phyloP scores from a whole-genome alignment of 208 protist species.

The Acanthamoeba triangularis region DNA sequence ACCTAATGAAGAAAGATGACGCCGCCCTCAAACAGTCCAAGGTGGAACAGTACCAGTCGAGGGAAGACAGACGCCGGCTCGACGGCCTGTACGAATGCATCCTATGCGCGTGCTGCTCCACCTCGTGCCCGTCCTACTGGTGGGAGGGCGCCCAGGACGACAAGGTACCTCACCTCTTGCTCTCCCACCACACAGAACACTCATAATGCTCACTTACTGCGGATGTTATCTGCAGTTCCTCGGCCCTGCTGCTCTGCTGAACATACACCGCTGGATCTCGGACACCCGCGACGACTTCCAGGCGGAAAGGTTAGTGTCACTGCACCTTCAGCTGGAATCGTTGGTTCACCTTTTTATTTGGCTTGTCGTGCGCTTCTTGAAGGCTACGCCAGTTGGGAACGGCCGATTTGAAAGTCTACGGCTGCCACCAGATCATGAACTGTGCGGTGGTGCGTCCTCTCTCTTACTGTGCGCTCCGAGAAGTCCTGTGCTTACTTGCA shows the following conservation, averaged over 20 bases:
- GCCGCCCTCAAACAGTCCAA: neutral
- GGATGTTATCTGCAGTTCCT: neutral
- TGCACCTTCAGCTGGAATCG: too few species aligned
- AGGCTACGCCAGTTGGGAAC: conserved; percentile 41
- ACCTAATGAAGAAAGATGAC: conserved; percentile 81
- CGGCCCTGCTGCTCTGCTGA: conserved; percentile 92
- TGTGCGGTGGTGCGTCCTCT: conserved; percentile 86
- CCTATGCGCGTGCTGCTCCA: conserved; percentile 94
- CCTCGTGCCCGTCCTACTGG: conserved; percentile 94
- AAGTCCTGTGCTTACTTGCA: too few species aligned
- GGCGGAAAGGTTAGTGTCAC: conserved; percentile 77
- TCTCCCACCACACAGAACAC: neutral
- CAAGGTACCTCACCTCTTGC: neutral
- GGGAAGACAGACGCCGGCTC: conserved; percentile 87
- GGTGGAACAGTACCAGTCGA: conserved; percentile 86
- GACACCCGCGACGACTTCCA: conserved; percentile 88
- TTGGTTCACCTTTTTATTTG: conserved; percentile 31
- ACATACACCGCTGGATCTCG: conserved; percentile 94
- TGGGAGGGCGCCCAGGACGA: conserved; percentile 91
- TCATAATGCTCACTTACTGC: too few species aligned
- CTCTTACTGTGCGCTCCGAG: too few species aligned
- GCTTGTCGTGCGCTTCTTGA: too few species aligned
- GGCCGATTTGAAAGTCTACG: conserved; percentile 87
- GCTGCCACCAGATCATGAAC: conserved; percentile 95
- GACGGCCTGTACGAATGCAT: conserved; percentile 95